These are phyloP conservation scores for Aspergillus viridinutans DNA, from an alignment of 2,329 filamentous ascomycete genomes.

Conservation along the genomic window DNA sequence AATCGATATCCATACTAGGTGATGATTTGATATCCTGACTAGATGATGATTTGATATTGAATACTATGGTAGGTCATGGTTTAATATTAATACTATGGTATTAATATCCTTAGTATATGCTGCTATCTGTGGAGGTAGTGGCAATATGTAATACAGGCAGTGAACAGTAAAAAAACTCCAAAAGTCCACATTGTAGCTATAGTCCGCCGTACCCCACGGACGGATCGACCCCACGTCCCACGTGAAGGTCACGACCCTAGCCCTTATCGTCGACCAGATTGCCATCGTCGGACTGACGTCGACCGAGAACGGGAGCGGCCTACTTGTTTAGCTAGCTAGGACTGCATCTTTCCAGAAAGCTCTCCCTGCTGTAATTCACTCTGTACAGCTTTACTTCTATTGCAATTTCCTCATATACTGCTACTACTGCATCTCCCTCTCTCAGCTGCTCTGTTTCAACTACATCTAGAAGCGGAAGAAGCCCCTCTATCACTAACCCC, in stretches of 20 bases:
- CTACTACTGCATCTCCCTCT: neutral
- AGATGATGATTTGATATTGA: no score
- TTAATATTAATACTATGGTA: no score
- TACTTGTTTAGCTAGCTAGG: neutral
- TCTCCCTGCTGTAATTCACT: neutral
- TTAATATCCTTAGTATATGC: no score
- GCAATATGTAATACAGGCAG: no score
- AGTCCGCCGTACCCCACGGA: no score
- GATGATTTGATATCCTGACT: no score
- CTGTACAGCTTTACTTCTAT: neutral
- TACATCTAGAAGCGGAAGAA: no score
- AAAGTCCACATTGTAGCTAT: no score
- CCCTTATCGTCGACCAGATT: conserved; percentile 16
- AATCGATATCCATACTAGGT: no score
- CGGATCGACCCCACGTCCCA: conserved; percentile 1
- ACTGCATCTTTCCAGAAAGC: neutral
- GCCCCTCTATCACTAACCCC: conserved; percentile 4
- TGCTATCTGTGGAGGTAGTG: no score
- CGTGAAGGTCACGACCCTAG: conserved; percentile 16
- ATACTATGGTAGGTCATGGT: no score
- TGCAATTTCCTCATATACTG: neutral
- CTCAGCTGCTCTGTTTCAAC: neutral
- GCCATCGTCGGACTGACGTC: conserved; percentile 21
- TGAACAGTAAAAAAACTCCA: no score
- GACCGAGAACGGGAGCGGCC: conserved; percentile 9